Evolutionary conservation across 2,329 filamentous ascomycete species (phyloP).

Genomic region (Penicillium palitans): DNA sequence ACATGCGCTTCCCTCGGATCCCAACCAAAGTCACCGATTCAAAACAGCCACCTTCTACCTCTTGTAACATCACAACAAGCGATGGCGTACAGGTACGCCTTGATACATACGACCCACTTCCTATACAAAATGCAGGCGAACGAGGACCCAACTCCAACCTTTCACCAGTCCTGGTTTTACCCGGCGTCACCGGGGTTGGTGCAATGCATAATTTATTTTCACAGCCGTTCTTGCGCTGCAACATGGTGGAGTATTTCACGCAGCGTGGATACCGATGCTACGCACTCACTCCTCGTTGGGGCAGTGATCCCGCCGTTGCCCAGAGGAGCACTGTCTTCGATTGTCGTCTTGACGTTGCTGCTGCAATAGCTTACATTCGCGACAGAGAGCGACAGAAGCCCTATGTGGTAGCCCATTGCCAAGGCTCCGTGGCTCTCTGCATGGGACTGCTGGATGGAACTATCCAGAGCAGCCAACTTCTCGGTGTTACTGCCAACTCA

Average conservation of each 20-base stretch:
- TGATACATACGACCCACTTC: neutral
- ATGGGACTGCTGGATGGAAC: conserved; percentile 24
- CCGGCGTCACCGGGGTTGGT: neutral
- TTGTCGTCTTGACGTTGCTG: conserved; percentile 14
- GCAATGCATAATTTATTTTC: neutral
- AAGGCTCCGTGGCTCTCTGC: conserved; percentile 20
- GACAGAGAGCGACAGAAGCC: conserved; percentile 8
- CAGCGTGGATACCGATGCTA: conserved; percentile 9
- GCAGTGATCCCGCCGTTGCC: neutral
- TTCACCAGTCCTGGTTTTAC: conserved; percentile 2
- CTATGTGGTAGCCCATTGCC: conserved; percentile 24
- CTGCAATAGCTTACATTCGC: conserved; percentile 17
- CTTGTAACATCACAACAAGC: neutral
- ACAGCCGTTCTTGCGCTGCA: conserved; percentile 7
- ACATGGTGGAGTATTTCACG: conserved; percentile 10
- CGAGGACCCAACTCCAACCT: neutral
- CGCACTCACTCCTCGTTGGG: conserved; percentile 11
- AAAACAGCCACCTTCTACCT: neutral
- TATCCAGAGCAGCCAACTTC: conserved; percentile 14
- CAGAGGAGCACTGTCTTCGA: conserved; percentile 7
- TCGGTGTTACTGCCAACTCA: conserved; percentile 23
- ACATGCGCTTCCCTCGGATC: neutral
- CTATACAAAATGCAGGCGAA: neutral
- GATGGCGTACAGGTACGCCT: neutral
- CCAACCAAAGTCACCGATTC: neutral